Conservation (phyloP, 805 yeast genomes). For the Tetrapisispora nanseiensis region DNA sequence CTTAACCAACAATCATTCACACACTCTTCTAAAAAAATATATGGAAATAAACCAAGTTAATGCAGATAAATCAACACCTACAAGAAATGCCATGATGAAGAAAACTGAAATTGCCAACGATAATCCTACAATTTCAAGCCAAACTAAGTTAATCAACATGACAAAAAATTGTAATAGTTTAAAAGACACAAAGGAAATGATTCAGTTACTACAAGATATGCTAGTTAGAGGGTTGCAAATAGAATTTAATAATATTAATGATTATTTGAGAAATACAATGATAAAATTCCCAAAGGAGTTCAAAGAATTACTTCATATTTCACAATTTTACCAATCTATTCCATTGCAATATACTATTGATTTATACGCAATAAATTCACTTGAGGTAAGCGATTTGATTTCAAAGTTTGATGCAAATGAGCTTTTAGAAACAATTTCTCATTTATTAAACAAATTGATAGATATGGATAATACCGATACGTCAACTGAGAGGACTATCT, state of each 20-base stretch:
- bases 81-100: not conserved
- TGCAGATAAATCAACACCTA: not conserved
- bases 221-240: slow-evolving; percentile 1
- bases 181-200: slow-evolving; percentile 6
- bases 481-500: slow-evolving; percentile 13
- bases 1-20: slow-evolving; percentile 16
- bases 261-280: slow-evolving; percentile 14
- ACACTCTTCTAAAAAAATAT: slow-evolving; percentile 21
- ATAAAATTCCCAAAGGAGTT: slow-evolving; percentile 23
- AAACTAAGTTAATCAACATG: not conserved
- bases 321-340: slow-evolving; percentile 21
- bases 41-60: slow-evolving; percentile 8
- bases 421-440: slow-evolving; percentile 11
- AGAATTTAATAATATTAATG: not conserved
- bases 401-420: slow-evolving; percentile 6
- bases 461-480: slow-evolving; percentile 8
- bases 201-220: slow-evolving; percentile 15
- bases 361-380: slow-evolving; percentile 24
- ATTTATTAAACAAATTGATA: slow-evolving; percentile 17
- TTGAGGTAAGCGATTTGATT: slow-evolving; percentile 13
- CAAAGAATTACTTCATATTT: slow-evolving; percentile 21
- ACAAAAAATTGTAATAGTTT: not conserved
- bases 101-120: not conserved
- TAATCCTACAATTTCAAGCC: not conserved
- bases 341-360: slow-evolving; percentile 25